A percentile compares a stretch with the other conserved stretches of the same genome.
These are phyloP conservation scores for Skeletonema potamos DNA, from an alignment of 108 stramenopile species.

Conservation along the genomic window DNA sequence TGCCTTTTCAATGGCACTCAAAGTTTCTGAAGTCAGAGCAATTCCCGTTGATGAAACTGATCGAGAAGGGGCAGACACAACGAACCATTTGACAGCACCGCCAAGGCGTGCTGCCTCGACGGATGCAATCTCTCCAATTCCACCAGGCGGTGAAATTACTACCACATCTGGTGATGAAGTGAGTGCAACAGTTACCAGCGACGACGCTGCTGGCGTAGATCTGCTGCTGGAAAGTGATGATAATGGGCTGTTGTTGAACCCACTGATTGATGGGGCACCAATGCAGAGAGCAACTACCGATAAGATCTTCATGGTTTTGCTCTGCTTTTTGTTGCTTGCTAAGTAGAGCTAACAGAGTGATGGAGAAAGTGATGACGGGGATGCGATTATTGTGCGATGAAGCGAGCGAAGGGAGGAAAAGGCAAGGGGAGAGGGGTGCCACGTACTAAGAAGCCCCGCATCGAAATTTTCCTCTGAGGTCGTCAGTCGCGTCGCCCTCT, in stretches of 20 bases:
- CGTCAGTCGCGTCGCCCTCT: no score
- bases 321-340: background rate
- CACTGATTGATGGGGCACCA: background rate
- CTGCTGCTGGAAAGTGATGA: background rate
- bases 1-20: constrained; percentile 39
- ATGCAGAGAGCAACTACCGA: background rate
- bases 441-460: no score
- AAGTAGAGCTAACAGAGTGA: no score
- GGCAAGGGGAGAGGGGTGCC: no score
- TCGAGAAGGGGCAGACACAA: constrained; percentile 48
- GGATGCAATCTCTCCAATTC: constrained; percentile 77
- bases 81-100: constrained; percentile 68
- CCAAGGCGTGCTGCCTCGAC: constrained; percentile 68
- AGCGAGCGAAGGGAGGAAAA: no score
- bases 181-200: background rate
- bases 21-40: constrained; percentile 33
- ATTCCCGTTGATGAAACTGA: constrained; percentile 1
- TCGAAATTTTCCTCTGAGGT: no score
- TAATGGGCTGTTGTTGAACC: background rate
- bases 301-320: background rate
- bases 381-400: background rate
- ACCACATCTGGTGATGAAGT: constrained; percentile 28
- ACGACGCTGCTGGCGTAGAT: background rate
- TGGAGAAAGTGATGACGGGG: background rate
- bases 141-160: constrained; percentile 80